Evolutionary conservation across 1,139 yeast genomes (phyloP), one percentile per base, ranked within the genome.

Genomic region (Taphrina confusa): DNA sequence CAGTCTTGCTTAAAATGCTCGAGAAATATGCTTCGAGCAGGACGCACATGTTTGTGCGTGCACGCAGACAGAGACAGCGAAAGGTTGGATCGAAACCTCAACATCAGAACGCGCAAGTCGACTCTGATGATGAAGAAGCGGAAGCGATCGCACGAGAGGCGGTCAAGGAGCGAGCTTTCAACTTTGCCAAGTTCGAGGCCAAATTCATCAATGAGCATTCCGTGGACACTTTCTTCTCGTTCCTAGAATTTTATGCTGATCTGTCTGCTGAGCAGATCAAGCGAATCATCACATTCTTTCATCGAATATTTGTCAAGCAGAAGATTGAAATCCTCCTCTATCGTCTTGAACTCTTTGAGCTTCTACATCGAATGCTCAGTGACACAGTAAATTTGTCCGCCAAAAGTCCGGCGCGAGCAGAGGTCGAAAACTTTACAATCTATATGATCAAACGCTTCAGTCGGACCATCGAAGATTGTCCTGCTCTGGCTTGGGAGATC

Each of bases 311-410:
- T 66, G 84, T 85, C 57, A 78, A 82, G 62, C 79, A 82, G 34
- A 85, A 84, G 63, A 80, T 79, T 62, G 82, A 82, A 34, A 68
- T 77, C n/a, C 79, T 83, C 11, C 75, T 91, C 40, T 85, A 78
- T 68, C 77, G 96, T 50, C 72, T 92, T 37, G 97, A 92, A 70
- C 82, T 92, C 67, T 80, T 92, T 72, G 70, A 76, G n/a, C 69
- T 79, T 1, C 68, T 85, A 1, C 78, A 80, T 62, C 75, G 77
- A 40, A 75, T 83, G 71, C 66, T 78, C 0, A 69, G 76, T 16
- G 72, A 73, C 12, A 61, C 62, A 8, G 64, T 61, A 4, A 70
- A 72, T 1, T 60, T 73, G 31, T 76, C 80, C 0, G 64, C 70
- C 50, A 65, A 73, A 1, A 72, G 78, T 2, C 69, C 73, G 27